A percentile compares a stretch with the other conserved stretches of the same genome.
Evolutionary conservation across 225 moss, liverwort and hornwort species (phyloP).

Genomic region (Physcomitrium patens): DNA sequence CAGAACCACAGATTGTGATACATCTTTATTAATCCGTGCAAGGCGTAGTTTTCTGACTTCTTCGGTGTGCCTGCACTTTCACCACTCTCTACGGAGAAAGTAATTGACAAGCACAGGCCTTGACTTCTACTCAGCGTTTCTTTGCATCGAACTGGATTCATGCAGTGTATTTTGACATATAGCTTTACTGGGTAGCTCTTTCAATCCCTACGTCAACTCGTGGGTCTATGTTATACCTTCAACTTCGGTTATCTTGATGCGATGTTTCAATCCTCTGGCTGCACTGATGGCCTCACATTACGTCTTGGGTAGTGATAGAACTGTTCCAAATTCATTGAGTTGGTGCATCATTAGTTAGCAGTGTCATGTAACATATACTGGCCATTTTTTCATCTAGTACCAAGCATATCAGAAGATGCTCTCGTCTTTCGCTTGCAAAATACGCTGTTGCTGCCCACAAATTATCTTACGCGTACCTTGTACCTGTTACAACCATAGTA

Average conservation of each 20-base stretch:
- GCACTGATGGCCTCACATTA: not conserved
- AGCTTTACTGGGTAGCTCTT: not conserved
- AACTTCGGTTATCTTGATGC: not conserved
- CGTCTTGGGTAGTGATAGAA: not conserved
- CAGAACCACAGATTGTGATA: not conserved
- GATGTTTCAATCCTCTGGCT: not conserved
- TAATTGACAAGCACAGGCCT: no score
- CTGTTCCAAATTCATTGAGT: not conserved
- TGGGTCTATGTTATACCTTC: not conserved
- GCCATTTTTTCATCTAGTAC: not conserved
- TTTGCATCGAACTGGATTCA: no score
- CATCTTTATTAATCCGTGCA: not conserved
- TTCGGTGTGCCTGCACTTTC: no score
- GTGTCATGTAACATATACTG: not conserved
- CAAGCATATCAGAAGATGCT: not conserved
- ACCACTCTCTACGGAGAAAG: no score
- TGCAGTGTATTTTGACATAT: not conserved
- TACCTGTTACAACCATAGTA: no score
- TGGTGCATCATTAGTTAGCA: not conserved
- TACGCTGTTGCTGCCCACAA: no score
- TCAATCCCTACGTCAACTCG: not conserved
- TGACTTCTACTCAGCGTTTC: no score
- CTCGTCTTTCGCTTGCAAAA: no score
- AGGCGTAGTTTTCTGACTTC: not conserved
- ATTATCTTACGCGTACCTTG: no score